A percentile compares a stretch with the other conserved stretches of the same genome.
Conservation (phyloP, 1,139 yeast species). For the Diutina neorugosa region DNA sequence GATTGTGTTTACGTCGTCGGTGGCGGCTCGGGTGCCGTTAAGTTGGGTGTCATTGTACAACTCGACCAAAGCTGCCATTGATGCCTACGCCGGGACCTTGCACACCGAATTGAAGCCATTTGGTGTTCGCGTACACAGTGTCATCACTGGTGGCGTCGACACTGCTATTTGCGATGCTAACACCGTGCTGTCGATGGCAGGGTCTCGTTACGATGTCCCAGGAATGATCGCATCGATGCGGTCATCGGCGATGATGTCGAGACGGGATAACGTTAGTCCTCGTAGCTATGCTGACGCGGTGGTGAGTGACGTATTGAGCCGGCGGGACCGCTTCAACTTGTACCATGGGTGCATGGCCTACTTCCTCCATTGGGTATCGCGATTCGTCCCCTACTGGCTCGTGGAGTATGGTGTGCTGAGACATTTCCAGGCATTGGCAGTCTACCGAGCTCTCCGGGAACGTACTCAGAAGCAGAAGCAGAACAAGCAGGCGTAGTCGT, state of each 20-base stretch:
- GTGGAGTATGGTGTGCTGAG: background rate
- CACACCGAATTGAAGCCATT: constrained; percentile 4
- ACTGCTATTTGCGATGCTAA: constrained; percentile 1
- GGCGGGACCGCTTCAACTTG: background rate
- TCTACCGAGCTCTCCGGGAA: background rate
- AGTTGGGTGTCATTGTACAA: constrained; percentile 1
- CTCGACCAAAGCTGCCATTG: constrained; percentile 4
- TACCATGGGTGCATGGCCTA: constrained; percentile 2
- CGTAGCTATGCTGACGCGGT: background rate
- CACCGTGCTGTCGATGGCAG: background rate
- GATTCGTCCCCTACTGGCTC: background rate
- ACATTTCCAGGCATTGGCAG: background rate
- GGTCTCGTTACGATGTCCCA: constrained; percentile 1
- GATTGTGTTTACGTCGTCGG: constrained; percentile 5
- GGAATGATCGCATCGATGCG: constrained; percentile 1
- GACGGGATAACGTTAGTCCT: background rate
- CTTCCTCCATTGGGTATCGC: background rate
- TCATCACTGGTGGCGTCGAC: constrained; percentile 4
- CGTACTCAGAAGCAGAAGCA: background rate
- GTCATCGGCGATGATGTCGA: constrained; percentile 1
- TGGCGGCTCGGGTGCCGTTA: constrained; percentile 4
- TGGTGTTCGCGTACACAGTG: constrained; percentile 4
- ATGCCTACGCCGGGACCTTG: background rate
- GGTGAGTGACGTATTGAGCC: background rate
- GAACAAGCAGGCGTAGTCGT: no score